Conservation (phyloP, 805 yeast genomes). For the Wickerhamomyces queroliae region DNA sequence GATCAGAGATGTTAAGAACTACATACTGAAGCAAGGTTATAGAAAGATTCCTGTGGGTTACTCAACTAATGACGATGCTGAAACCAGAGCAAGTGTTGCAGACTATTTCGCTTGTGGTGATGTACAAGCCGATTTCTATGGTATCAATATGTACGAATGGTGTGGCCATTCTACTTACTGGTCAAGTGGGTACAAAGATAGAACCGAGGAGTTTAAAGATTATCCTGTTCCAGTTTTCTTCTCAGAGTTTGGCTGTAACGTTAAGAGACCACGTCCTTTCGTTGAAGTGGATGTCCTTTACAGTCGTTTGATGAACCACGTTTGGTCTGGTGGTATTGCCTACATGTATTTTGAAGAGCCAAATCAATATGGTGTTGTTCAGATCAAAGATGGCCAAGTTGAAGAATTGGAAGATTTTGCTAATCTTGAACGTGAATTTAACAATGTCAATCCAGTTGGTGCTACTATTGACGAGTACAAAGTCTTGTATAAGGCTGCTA, state of each 20-base stretch:
- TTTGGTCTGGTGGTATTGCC: conserved; percentile 85
- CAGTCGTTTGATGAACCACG: conserved; percentile 62
- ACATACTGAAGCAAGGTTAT: conserved; percentile 60
- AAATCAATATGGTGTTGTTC: conserved; percentile 68
- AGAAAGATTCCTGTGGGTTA: conserved; percentile 90
- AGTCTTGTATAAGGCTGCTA: conserved; percentile 18
- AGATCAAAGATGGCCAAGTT: conserved; percentile 37
- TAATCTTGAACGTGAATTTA: conserved; percentile 48
- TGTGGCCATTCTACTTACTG: conserved; percentile 63
- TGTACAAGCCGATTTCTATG: conserved; percentile 64
- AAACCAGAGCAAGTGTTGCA: conserved; percentile 73
- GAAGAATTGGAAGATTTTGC: conserved; percentile 54
- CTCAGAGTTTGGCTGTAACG: conserved; percentile 79
- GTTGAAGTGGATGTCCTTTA: conserved; percentile 63
- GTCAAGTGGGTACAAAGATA: conserved; percentile 58
- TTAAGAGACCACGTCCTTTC: conserved; percentile 61
- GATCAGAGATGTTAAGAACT: conserved; percentile 77
- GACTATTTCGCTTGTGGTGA: conserved; percentile 84
- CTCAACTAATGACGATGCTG: conserved; percentile 84
- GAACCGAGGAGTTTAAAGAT: conserved; percentile 57
- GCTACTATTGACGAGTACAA: conserved; percentile 25
- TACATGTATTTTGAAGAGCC: conserved; percentile 80
- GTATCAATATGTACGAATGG: conserved; percentile 87
- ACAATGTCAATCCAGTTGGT: conserved; percentile 40
- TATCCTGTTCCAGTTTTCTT: conserved; percentile 71